Evolutionary conservation across 164 flowering plant species (phyloP), one percentile per base, ranked within the genome.

Genomic region (Taxillus chinensis): DNA sequence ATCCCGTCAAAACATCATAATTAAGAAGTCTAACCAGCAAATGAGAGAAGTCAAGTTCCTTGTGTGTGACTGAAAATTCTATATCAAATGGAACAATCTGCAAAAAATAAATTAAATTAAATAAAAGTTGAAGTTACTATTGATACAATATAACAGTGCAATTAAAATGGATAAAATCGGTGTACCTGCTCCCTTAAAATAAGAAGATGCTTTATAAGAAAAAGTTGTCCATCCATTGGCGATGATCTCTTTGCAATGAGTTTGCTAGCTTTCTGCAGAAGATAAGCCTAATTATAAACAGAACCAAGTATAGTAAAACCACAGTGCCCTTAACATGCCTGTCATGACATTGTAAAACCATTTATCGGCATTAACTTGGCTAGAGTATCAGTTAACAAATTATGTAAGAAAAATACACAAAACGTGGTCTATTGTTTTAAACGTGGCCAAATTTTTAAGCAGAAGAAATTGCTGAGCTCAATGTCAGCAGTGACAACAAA

Each of bases 21-120:
- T 27, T 27, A 27, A 27, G 27, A 27, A 27, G 27, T 85, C 95
- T 76, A 64, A 93, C 99, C 97, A 91, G 82, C 77, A 89, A 78
- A 81, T 95, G 97, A 56, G 99, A 91, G 84, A 95, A 95, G 77
- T 95, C 99, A 52, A 95, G 95, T 67, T 95, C 99, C 83, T 95
- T 91, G 77, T 91, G 89, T 4, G 89, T 91, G 53, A 83, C 97
- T 39, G 96, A 84, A 72, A 95, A 91, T 78, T 95, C 99, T 62
- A 95, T 89, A 68, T 95, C 96, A 75, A 95, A 95, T 55, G 92
- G 95, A 41, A 96, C 90, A 75, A 95, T 95, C 97, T 95, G 89
- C 56, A 77, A 67, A 51, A 56, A 12, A 59, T 69, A 65, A 57
- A 6, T 43, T 0, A 27, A 27, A 27, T 27, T 0, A 27, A 27